Evolutionary conservation across 495 filamentous ascomycete genomes (phyloP), one percentile per base, ranked within the genome.

Genomic region (Penicillium angulare): DNA sequence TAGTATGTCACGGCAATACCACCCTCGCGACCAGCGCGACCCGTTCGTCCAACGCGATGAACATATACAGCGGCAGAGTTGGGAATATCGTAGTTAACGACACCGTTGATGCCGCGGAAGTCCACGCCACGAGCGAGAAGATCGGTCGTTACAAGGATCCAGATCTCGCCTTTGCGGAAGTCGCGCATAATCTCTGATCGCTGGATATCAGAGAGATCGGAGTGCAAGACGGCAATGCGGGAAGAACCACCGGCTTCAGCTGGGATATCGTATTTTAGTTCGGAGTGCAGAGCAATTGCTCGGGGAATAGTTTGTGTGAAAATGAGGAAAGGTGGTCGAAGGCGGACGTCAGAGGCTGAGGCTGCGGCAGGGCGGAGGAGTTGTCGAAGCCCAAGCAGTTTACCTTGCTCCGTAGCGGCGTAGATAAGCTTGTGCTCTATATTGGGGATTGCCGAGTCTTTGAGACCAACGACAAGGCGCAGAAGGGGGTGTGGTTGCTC

Each of bases 1-100:
- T 95, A 98, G 50, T 92, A 85, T 1, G 93, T 97, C 0, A 97
- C 86, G 0, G 90, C 91, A n/a, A 95, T 80, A 18, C 93, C 93
- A 22, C 92, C 92, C 60, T 86, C 82, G 42, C 90, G 79, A 3
- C 93, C 92, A 1, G 91, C 92, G 45, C 93, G 77, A 2, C 92
- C 93, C 0, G 95, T 97, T 45, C 93, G 82, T 4, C 93, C 93
- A 1, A 92, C 89, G 18, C 93, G 89, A 70, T 98, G 93, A 17
- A 98, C 86, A 56, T 98, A 98, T 5, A 86, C 83, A 4, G 91
- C 90, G 5, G 86, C 84, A 0, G 89, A 92, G 31, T 83, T 89
- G 1, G 93, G 95, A 39, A 97, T 86, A 64, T 98, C 93, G 71
- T 97, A 98, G 69, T 97, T 98, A 21, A 97, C 84, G 1, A 98